phyloP scores from a whole-genome alignment of 768 basidiomycete species.

The Lactarius sanguifluus region DNA sequence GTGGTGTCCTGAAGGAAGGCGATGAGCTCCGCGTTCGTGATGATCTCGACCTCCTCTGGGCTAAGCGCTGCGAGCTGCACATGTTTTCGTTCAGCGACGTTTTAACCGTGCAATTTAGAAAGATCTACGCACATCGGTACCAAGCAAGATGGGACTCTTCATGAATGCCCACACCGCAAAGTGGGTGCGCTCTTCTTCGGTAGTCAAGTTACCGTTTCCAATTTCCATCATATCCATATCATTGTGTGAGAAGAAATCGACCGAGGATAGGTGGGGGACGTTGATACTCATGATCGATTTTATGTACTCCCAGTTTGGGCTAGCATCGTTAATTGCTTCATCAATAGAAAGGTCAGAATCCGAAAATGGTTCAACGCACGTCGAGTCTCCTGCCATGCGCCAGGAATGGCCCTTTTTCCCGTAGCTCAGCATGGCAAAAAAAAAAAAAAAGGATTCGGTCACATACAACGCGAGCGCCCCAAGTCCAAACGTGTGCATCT shows the following conservation, averaged over 20 bases:
- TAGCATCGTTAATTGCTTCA: conserved; percentile 26
- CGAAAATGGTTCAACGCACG: conserved; percentile 31
- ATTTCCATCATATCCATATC: conserved; percentile 61
- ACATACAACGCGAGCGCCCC: conserved; percentile 55
- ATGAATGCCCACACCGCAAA: conserved; percentile 60
- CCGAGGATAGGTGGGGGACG: conserved; percentile 41
- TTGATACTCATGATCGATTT: conserved; percentile 47
- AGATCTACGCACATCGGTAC: conserved; percentile 37
- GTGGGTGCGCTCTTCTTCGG: conserved; percentile 53
- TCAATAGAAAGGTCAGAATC: background rate
- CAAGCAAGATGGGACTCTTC: conserved; percentile 57
- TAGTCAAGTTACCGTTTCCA: conserved; percentile 50
- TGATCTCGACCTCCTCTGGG: conserved; percentile 46
- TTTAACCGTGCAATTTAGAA: background rate
- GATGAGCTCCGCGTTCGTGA: conserved; percentile 52
- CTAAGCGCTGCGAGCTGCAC: conserved; percentile 44
- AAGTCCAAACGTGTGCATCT: conserved; percentile 52
- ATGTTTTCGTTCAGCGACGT: background rate
- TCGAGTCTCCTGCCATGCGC: conserved; percentile 52
- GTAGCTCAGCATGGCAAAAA: background rate
- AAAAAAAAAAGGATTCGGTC: background rate
- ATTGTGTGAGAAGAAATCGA: conserved; percentile 51
- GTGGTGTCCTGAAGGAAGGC: conserved; percentile 54
- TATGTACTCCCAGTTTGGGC: conserved; percentile 52
- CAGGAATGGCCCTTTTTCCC: conserved; percentile 49